A percentile compares a stretch with the other conserved stretches of the same genome.
These are phyloP conservation scores for Saraca asoca DNA, from an alignment of 331 rosid genomes.

Conservation along the genomic window DNA sequence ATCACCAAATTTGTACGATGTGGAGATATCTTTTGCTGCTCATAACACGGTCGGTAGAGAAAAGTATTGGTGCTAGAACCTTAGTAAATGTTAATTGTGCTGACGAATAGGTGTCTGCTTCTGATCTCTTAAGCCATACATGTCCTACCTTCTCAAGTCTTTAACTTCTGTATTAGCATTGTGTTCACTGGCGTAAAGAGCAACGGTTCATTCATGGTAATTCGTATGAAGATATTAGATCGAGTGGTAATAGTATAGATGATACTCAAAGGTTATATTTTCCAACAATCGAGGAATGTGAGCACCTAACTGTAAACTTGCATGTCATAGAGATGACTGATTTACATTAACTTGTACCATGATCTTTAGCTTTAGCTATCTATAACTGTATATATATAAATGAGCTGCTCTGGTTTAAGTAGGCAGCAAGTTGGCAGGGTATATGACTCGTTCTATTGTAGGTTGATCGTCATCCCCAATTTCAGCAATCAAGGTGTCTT, in stretches of 20 bases:
- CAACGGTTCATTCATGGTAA: constrained; percentile 7
- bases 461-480: constrained; percentile 94
- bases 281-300: constrained; percentile 10
- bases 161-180: not conserved
- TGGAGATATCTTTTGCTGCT: not conserved
- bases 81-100: not conserved
- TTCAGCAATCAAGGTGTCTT: constrained; percentile 71
- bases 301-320: no score
- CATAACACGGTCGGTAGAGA: not conserved
- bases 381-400: constrained; percentile 24
- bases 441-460: constrained; percentile 44
- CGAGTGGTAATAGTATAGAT: not conserved
- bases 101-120: not conserved
- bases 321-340: no score
- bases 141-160: not conserved
- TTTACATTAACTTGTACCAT: no score
- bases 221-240: not conserved
- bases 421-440: constrained; percentile 14
- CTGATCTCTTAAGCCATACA: not conserved
- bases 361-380: no score
- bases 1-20: not conserved
- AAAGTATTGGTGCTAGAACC: constrained; percentile 10
- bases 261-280: constrained; percentile 5
- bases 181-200: no score
- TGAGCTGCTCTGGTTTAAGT: constrained; percentile 27